Evolutionary conservation across 2,329 filamentous ascomycete species (phyloP).

Genomic region (Penicillium thymicola): DNA sequence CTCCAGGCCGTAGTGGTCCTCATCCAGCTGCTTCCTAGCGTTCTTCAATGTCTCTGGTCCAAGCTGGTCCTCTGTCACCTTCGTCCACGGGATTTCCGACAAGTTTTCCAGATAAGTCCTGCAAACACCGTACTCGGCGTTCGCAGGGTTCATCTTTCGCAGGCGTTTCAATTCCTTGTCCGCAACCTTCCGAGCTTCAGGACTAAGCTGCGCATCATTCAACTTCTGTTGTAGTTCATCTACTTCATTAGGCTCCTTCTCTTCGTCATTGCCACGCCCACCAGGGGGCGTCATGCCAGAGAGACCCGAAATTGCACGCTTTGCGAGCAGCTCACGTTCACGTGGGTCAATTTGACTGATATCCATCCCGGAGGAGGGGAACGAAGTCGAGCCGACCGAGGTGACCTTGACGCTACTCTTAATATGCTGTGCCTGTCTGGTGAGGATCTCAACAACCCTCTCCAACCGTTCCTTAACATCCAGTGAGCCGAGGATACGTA

Average conservation of each 20-base stretch:
- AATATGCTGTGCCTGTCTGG: constrained; percentile 75
- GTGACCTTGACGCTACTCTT: constrained; percentile 87
- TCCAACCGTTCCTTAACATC: constrained; percentile 74
- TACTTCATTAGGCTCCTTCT: constrained; percentile 83
- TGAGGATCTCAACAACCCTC: constrained; percentile 78
- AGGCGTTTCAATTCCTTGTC: constrained; percentile 83
- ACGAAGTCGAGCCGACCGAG: constrained; percentile 64
- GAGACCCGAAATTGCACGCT: constrained; percentile 45
- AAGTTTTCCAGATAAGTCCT: constrained; percentile 92
- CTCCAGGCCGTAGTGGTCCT: constrained; percentile 93
- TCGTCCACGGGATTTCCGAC: constrained; percentile 89
- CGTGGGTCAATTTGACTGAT: constrained; percentile 50
- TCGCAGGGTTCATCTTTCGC: constrained; percentile 92
- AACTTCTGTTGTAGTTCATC: constrained; percentile 89
- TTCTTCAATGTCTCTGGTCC: constrained; percentile 73
- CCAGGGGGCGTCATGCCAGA: constrained; percentile 41
- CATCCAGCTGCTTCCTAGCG: constrained; percentile 85
- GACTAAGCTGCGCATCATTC: constrained; percentile 72
- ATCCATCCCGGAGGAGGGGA: constrained; percentile 61
- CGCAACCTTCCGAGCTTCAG: constrained; percentile 85
- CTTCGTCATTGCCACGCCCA: constrained; percentile 55
- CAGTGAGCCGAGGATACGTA: constrained; percentile 77
- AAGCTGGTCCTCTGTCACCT: constrained; percentile 78
- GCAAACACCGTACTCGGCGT: constrained; percentile 93
- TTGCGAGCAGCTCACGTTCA: constrained; percentile 44